Evolutionary conservation across 805 yeast genomes (phyloP).

Genomic region (Naumovozyma castellii): DNA sequence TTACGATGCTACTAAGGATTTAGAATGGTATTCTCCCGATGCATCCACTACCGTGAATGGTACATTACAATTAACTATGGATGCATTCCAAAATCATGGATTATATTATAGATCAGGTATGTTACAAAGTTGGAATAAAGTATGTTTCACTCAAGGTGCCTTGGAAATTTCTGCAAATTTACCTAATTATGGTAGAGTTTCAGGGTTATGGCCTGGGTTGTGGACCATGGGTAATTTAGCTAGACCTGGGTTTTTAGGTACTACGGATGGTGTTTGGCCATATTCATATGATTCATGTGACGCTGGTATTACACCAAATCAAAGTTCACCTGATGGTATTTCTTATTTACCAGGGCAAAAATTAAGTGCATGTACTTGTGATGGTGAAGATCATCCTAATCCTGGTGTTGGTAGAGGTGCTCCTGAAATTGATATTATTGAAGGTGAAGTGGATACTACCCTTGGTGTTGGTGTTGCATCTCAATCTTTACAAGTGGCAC

Average conservation of each 20-base stretch:
- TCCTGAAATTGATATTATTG: constrained; percentile 84
- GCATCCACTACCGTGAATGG: constrained; percentile 71
- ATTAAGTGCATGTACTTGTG: constrained; percentile 67
- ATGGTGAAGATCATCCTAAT: constrained; percentile 75
- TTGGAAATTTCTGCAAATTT: constrained; percentile 64
- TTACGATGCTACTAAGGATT: constrained; percentile 75
- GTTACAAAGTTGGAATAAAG: constrained; percentile 82
- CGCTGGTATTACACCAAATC: constrained; percentile 88
- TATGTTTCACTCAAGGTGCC: constrained; percentile 77
- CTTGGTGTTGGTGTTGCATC: constrained; percentile 63
- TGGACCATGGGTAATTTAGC: constrained; percentile 90
- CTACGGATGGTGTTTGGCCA: constrained; percentile 91
- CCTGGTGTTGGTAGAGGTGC: constrained; percentile 86
- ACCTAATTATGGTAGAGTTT: constrained; percentile 64
- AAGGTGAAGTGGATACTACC: constrained; percentile 59
- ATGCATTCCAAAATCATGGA: constrained; percentile 69
- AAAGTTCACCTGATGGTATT: constrained; percentile 77
- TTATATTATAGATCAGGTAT: constrained; percentile 77
- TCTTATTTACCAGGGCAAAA: constrained; percentile 77
- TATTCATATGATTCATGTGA: constrained; percentile 76
- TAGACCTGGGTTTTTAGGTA: constrained; percentile 76
- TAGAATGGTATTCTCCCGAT: constrained; percentile 92
- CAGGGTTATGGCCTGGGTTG: constrained; percentile 89
- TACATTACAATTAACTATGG: constrained; percentile 54
- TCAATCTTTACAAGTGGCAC: constrained; percentile 85